Evolutionary conservation across 495 filamentous ascomycete species (phyloP).

Genomic region (Lepraria neglecta): DNA sequence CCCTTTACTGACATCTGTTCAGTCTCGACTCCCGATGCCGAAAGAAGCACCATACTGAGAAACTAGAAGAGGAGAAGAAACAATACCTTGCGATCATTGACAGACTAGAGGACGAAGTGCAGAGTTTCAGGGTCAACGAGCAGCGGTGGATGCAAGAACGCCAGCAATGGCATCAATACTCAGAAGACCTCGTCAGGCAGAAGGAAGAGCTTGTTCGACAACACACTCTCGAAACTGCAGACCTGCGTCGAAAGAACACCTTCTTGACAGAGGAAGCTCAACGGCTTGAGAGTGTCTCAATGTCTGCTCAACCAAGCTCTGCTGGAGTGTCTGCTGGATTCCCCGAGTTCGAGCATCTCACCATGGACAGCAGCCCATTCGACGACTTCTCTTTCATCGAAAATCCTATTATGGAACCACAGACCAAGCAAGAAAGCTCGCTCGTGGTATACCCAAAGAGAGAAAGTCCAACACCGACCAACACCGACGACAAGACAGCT

Average conservation of each 20-base stretch:
- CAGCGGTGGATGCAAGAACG: slow-evolving; percentile 60
- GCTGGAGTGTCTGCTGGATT: slow-evolving; percentile 62
- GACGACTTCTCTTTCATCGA: slow-evolving; percentile 72
- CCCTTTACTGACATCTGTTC: slow-evolving; percentile 35
- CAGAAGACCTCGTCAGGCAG: slow-evolving; percentile 70
- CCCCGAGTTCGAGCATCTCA: slow-evolving; percentile 72
- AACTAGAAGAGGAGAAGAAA: slow-evolving; percentile 95
- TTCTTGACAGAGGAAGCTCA: slow-evolving; percentile 81
- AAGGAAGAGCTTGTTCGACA: slow-evolving; percentile 84
- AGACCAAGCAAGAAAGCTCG: slow-evolving; percentile 36
- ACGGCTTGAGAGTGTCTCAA: slow-evolving; percentile 62
- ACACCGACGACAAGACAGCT: slow-evolving; percentile 55
- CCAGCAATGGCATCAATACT: slow-evolving; percentile 65
- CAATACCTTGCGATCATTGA: slow-evolving; percentile 67
- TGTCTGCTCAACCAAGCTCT: slow-evolving; percentile 49
- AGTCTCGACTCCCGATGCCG: slow-evolving; percentile 94
- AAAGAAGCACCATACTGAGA: slow-evolving; percentile 98
- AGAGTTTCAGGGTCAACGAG: slow-evolving; percentile 48
- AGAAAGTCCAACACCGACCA: slow-evolving; percentile 45
- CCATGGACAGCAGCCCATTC: slow-evolving; percentile 70
- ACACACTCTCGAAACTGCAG: slow-evolving; percentile 89
- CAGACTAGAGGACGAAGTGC: slow-evolving; percentile 72
- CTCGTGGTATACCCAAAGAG: slow-evolving; percentile 51
- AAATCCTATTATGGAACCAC: slow-evolving; percentile 45
- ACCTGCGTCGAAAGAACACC: slow-evolving; percentile 92